Conservation (phyloP, 768 basidiomycete species). For the Leucocoprinus sp. region DNA sequence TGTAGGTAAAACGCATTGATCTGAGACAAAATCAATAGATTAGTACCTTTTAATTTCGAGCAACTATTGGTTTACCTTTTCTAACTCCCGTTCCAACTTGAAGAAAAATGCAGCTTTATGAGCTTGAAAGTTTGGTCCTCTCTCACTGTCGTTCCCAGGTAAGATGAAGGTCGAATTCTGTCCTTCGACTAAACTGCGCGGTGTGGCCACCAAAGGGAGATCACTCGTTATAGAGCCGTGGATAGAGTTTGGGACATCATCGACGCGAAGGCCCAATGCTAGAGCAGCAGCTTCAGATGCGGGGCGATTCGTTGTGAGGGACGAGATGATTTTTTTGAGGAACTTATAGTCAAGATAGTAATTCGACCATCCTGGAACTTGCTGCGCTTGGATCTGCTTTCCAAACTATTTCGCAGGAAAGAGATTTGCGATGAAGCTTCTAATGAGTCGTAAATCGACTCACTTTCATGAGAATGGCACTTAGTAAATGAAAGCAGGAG, state of each 20-base stretch:
- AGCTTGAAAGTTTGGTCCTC: slow-evolving; percentile 83
- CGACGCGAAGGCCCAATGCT: slow-evolving; percentile 72
- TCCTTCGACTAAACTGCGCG: slow-evolving; percentile 20
- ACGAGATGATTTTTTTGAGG: slow-evolving; percentile 97
- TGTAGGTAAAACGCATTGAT: slow-evolving; percentile 98
- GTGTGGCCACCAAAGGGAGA: slow-evolving; percentile 24
- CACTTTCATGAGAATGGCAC: slow-evolving; percentile 26
- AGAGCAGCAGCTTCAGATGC: slow-evolving; percentile 86
- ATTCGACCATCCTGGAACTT: slow-evolving; percentile 92
- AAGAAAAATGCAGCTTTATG: slow-evolving; percentile 99
- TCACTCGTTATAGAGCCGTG: slow-evolving; percentile 23
- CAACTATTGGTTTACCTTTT: slow-evolving; percentile 58
- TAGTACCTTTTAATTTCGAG: slow-evolving; percentile 6
- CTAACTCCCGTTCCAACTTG: slow-evolving; percentile 93
- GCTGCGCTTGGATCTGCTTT: slow-evolving; percentile 93
- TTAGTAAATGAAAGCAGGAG: neutral
- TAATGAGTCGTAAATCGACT: slow-evolving; percentile 9
- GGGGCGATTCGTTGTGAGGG: slow-evolving; percentile 81
- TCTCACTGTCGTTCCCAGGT: slow-evolving; percentile 57
- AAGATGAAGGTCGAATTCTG: slow-evolving; percentile 47
- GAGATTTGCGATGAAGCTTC: slow-evolving; percentile 7
- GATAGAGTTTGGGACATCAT: slow-evolving; percentile 27
- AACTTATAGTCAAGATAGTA: slow-evolving; percentile 99
- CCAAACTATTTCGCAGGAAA: slow-evolving; percentile 67
- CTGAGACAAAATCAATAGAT: slow-evolving; percentile 30